Evolutionary conservation across 192 early-diverging fungal genomes (phyloP), one percentile per base, ranked within the genome.

Genomic region (Entrophospora sp.): DNA sequence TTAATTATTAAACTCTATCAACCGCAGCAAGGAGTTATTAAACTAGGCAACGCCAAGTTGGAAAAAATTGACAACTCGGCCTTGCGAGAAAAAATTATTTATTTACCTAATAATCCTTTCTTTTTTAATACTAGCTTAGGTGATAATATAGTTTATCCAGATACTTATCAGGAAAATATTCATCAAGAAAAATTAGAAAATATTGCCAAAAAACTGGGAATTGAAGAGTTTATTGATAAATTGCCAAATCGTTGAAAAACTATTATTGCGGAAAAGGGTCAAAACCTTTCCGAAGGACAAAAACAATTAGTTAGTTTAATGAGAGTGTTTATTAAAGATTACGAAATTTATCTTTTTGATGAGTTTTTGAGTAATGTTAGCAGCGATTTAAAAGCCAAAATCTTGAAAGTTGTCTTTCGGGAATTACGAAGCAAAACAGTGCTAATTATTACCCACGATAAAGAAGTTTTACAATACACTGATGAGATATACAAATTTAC

Each of bases 281-380:
- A 72, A 10, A 84, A 79, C 12, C 67, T 91, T 0, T 84, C 72
- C 2, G 87, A 90, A n/a, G 94, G 93, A 0, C 95, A 98, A 78
- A 90, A 90, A 58, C 88, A 91, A 44, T 78, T 93, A 0, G 77
- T 96, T 59, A 87, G 87, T 34, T 64, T 96, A 18, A 93, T 93
- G 0, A 80, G 96, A 5, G 76, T 87, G 0, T 74, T 91, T 0
- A 94, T 97, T 73, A 77, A 71, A 12, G 77, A 86, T 59, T 76
- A 85, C 7, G 91, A 93, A 34, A 87, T 94, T 53, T 81, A 89
- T 7, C 71, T 95, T 1, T 64, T 95, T 2, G 93, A 95, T 61
- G 94, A 96, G 52, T 91, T 91, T 9, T 74, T 98, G 43, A 84
- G 83, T 58, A 93, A 91, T 13, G 91, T 96, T 0, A 53, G 51